Base-by-base conservation (phyloP, 345 rosid species). In the Noccaea caerulescens region DNA sequence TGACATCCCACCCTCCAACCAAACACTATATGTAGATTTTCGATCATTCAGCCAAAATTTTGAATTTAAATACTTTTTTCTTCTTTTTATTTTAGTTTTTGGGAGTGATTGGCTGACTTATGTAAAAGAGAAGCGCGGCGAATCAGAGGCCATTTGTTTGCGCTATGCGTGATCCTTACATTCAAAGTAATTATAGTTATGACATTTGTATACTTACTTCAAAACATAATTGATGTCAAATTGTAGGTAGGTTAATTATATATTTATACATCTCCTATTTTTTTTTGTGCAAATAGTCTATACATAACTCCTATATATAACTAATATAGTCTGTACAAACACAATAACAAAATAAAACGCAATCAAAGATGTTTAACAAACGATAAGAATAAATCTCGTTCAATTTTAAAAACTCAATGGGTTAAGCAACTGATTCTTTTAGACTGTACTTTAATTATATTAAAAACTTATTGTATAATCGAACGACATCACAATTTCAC, bases 1-100 rank as follows among this genome's bases (percentile, higher is more conserved):
- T 38, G 58, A 53, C 20, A 68, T 16, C 69, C 69, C 69, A 68
- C 34, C 52, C 37, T 68, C 69, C 58, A 68, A 75, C 69, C 39
- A 53, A 60, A 36, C 49, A 67, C 57, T 42, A 25, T 10, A 16
- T 16, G 45, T 61, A 41, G 37, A 51, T 51, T 25, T 27, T 61
- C 32, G 37, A 51, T 51, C 3, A 33, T 59, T 42, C 46, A 59
- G 58, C 77, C 10, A 30, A 57, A 46, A 3, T 0, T 23, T 32
- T 56, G 52, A 65, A 65, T 27, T 27, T n/a, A 65, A 56, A 39
- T 23, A 44, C 32, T 63, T 72, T 23, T 72, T 62, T 41, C 14
- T 61, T 42, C 1, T 37, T 33, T 10, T 23, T 16, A 1, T 52
- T 25, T 32, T 3, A 25, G 27, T 59, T 38, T 44, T 58, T 58